Evolutionary conservation across 2,329 filamentous ascomycete genomes (phyloP).

Genomic region (Pseudovirgaria hyperparasitica): DNA sequence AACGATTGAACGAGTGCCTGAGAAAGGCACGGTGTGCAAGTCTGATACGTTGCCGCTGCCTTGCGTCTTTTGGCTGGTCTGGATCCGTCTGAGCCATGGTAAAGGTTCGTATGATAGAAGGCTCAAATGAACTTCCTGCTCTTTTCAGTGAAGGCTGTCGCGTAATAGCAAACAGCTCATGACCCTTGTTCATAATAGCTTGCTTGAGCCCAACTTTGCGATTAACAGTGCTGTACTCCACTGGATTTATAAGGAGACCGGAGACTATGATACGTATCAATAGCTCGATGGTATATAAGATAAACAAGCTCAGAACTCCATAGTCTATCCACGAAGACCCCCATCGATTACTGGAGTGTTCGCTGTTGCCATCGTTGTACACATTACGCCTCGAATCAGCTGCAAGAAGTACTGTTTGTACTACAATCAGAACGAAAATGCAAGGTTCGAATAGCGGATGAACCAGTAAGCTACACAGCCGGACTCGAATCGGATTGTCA

Average conservation of each 20-base stretch:
- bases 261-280: slow-evolving; percentile 80
- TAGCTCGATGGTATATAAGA: slow-evolving; percentile 81
- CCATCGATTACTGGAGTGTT: too few relatives aligned
- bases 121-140: slow-evolving; percentile 27
- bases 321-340: slow-evolving; percentile 60
- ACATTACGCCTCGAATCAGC: slow-evolving; percentile 69
- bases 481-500: slow-evolving; percentile 59
- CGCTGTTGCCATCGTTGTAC: slow-evolving; percentile 46
- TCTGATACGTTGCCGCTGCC: slow-evolving; percentile 71
- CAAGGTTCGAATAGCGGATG: slow-evolving; percentile 77
- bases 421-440: slow-evolving; percentile 74
- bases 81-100: slow-evolving; percentile 54
- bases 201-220: slow-evolving; percentile 60
- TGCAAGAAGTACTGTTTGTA: slow-evolving; percentile 79
- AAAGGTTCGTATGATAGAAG: slow-evolving; percentile 63
- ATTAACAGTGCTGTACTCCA: slow-evolving; percentile 85
- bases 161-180: slow-evolving; percentile 69
- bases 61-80: slow-evolving; percentile 44
- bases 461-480: slow-evolving; percentile 72
- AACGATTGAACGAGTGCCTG: slow-evolving; percentile 86
- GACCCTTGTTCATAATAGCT: slow-evolving; percentile 63
- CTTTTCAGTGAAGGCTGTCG: slow-evolving; percentile 54
- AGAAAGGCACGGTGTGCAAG: slow-evolving; percentile 85
- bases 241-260: slow-evolving; percentile 79
- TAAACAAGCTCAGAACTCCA: slow-evolving; percentile 69